Evolutionary conservation across 176 grass and related monocot species (phyloP), one percentile per base, ranked within the genome.

Genomic region (Oryza meyeriana): DNA sequence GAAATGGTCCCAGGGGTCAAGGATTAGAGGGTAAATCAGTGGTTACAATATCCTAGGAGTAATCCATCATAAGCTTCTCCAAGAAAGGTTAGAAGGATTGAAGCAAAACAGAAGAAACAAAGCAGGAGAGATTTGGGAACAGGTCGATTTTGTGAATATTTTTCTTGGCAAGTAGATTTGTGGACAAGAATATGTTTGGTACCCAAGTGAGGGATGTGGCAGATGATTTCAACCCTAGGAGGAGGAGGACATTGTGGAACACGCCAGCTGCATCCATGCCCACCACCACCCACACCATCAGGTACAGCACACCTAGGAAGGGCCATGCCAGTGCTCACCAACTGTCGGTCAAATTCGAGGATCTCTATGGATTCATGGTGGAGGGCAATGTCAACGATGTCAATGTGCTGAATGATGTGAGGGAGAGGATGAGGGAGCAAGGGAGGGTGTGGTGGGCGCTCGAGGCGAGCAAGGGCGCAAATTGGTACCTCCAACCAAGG

Each of bases 361-460:
- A 99, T 45, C 33, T 99, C 12, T 91, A 93, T 6, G 96, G 91
- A 12, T 95, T 99, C 77, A 88, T 84, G 77, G 93, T 93, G 17
- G 89, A 99, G 87, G 96, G 96, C 29, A 99, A 92, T 81, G 85
- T 95, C 42, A 93, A 99, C 1, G 91, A 99, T 76, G 96, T 95
- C 66, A 99, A 99, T 81, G 89, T 95, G 45, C 82, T 99, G 39
- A 99, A 99, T 10, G 93, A 99, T 77, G 79, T 99, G 61, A 85
- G 96, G 89, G 96, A 99, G 85, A 95, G 89, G 89, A 93, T 95
- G 31, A 91, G 93, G 82, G 84, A 84, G 69, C 96, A 95, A 83
- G 93, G 90, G 59, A 90, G 83, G 88, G 90, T 93, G 55, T 99
- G 96, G 96, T 99, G 84, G 88, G 93, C 89, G 1, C 76, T 99